A percentile compares a stretch with the other conserved stretches of the same genome.
Evolutionary conservation across 345 rosid genomes (phyloP).

Genomic region (Acer yangbiense): DNA sequence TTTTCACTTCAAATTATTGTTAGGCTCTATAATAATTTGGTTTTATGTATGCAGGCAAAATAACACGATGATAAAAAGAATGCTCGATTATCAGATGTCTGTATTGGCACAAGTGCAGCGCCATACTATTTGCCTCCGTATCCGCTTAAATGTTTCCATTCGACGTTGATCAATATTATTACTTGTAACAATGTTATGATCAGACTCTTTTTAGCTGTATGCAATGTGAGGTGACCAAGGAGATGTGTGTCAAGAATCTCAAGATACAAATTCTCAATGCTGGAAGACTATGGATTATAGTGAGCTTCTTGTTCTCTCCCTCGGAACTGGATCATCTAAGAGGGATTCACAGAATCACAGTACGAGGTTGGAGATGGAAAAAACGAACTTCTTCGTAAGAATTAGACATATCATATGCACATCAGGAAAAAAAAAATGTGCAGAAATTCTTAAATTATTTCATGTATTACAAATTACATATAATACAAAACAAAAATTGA

Average conservation of each 20-base stretch:
- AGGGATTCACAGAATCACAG: slow-evolving; percentile 11
- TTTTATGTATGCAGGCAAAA: too few relatives aligned
- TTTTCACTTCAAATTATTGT: too few relatives aligned
- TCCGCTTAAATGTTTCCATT: neutral
- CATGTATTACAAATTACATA: slow-evolving; percentile 5
- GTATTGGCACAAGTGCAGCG: too few relatives aligned
- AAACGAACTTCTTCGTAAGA: neutral
- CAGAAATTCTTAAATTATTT: neutral
- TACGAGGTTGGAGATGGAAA: slow-evolving; percentile 16
- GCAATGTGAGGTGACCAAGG: slow-evolving; percentile 5
- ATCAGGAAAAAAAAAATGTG: neutral
- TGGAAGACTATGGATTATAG: neutral
- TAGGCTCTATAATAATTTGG: too few relatives aligned
- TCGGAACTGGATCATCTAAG: slow-evolving; percentile 17
- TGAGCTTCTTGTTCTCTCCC: slow-evolving; percentile 13
- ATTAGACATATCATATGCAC: neutral
- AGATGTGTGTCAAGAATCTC: neutral
- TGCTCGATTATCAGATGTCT: too few relatives aligned
- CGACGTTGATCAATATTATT: neutral
- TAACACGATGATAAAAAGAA: too few relatives aligned
- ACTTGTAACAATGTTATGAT: neutral
- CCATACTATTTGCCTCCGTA: too few relatives aligned
- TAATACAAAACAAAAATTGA: slow-evolving; percentile 10
- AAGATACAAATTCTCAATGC: neutral
- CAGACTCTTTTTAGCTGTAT: slow-evolving; percentile 14